Base-by-base conservation (phyloP, 2,329 filamentous ascomycete species). In the Fusarium euwallaceae region DNA sequence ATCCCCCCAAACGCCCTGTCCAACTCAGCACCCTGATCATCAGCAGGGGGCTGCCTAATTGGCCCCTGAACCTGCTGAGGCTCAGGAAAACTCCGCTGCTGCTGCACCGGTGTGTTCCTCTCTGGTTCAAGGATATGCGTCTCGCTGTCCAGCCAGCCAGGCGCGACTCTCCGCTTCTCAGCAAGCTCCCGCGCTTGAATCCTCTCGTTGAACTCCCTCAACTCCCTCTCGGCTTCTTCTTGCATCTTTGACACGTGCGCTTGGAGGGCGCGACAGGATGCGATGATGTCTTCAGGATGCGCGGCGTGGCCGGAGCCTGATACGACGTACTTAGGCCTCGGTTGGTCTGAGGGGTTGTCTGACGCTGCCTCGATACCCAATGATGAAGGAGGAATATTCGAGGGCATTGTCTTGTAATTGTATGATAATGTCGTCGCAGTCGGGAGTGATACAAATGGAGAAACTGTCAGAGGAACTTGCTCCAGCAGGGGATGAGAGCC, bases 391-490 rank as follows among this genome's bases (percentile, higher is more conserved):
- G 97, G 96, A 0, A 98, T 90, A 3, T 95, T 93, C 1, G 95
- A 96, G 0, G 96, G 94, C 80, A 98, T 92, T 12, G 92, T 89
- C 81, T 95, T 96, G 89, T 98, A 98, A 77, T 95, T 97, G 86
- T 98, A 98, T 27, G 97, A 96, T 9, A 99, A 91, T 0, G 95
- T 98, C 22, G 95, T 94, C 29, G 96, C 93, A 34, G 94, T 93
- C 12, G 97, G 97, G 36, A 99, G 92, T 70, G 93, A 93, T 78
- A 98, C 91, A 86, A 98, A 98, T 29, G 97, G 97, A 4, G 96
- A 98, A 53, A 98, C 95, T 60, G 95, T 97, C 65, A 99, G 87
- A 34, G 97, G 95, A 45, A 98, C 92, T 85, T 99, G 97, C 76
- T 95, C 94, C 56, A 99, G 91, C 74, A 98, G 91, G 17, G 93